phyloP scores from a whole-genome alignment of 306 rosid genomes.

The Lablab purpureus region DNA sequence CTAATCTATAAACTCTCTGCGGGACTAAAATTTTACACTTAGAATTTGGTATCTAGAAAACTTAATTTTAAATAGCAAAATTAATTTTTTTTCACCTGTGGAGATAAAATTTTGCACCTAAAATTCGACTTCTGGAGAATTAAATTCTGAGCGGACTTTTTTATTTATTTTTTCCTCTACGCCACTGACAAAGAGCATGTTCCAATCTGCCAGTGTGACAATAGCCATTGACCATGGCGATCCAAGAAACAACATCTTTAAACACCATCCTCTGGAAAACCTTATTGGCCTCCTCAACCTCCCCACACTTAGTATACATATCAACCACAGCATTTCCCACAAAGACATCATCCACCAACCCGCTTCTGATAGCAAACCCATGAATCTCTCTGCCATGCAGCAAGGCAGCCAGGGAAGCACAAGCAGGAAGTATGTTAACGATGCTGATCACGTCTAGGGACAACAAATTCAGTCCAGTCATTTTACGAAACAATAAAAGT shows the following conservation, averaged over 20 bases:
- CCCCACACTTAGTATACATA: conserved; percentile 82
- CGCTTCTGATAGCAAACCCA: conserved; percentile 64
- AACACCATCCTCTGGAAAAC: conserved; percentile 70
- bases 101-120: too few species aligned
- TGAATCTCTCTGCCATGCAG: conserved; percentile 73
- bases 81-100: too few species aligned
- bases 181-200: conserved; percentile 60
- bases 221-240: conserved; percentile 85
- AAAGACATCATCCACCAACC: conserved; percentile 76
- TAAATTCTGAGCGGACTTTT: too few species aligned
- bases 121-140: too few species aligned
- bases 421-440: conserved; percentile 79
- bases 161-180: too few species aligned
- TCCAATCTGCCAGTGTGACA: conserved; percentile 77
- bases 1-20: too few species aligned
- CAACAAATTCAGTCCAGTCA: conserved; percentile 46
- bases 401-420: conserved; percentile 60
- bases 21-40: too few species aligned
- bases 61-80: too few species aligned
- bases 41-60: too few species aligned
- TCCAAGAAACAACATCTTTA: conserved; percentile 94
- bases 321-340: conserved; percentile 85
- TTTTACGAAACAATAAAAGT: conserved; percentile 48
- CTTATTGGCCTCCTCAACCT: conserved; percentile 71
- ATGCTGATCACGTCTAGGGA: conserved; percentile 70